Conservation (phyloP, 495 filamentous ascomycete species). For the Beverwykella pulmonaria region DNA sequence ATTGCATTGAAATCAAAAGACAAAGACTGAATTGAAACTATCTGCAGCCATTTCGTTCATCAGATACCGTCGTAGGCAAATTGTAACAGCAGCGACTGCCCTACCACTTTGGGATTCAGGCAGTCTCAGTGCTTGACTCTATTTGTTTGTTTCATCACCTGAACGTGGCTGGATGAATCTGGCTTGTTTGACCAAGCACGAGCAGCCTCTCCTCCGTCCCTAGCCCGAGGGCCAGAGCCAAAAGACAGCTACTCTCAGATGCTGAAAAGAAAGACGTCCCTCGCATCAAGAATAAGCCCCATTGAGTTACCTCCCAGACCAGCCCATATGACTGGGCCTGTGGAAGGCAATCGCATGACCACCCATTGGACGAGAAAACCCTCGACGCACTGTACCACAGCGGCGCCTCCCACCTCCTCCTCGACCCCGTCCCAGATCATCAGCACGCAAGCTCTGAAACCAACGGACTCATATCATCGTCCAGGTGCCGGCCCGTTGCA, state of each 20-base stretch:
- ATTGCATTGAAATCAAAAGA: no score
- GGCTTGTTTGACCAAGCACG: constrained; percentile 69
- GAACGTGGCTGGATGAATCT: constrained; percentile 63
- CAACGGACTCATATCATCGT: constrained; percentile 86
- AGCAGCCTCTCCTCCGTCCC: constrained; percentile 38
- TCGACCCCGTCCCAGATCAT: constrained; percentile 41
- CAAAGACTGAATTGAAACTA: constrained; percentile 8
- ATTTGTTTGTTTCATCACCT: constrained; percentile 92
- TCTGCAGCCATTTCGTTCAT: constrained; percentile 60
- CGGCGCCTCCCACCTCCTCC: constrained; percentile 47
- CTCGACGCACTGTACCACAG: constrained; percentile 32
- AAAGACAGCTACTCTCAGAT: constrained; percentile 54
- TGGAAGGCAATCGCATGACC: constrained; percentile 96
- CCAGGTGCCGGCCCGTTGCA: constrained; percentile 55
- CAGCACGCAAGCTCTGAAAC: constrained; percentile 49
- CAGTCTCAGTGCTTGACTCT: constrained; percentile 99
- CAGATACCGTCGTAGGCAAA: constrained; percentile 86
- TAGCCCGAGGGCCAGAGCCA: constrained; percentile 19
- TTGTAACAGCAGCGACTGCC: constrained; percentile 69
- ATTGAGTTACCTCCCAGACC: constrained; percentile 83
- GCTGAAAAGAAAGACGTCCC: constrained; percentile 60
- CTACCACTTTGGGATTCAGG: constrained; percentile 51
- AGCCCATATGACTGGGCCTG: constrained; percentile 18
- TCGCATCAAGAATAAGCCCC: constrained; percentile 99
- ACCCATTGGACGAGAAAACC: constrained; percentile 84